Conservation (phyloP, 2,329 filamentous ascomycete species). For the Aspergillus eucalypticola region DNA sequence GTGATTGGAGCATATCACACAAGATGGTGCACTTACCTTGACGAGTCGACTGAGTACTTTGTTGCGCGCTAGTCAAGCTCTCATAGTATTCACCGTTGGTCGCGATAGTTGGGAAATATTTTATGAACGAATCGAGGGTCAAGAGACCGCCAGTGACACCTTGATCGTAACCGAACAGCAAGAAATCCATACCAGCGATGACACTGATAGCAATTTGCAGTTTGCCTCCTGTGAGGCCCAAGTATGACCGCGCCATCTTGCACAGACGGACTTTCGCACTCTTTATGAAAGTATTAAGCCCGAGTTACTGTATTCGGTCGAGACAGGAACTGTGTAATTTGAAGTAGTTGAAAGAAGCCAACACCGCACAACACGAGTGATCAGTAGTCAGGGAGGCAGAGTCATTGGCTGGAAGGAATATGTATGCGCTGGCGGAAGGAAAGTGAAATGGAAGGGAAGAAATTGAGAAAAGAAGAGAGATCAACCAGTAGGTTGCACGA, state of each 20-base stretch:
- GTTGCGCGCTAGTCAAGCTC: slow-evolving; percentile 15
- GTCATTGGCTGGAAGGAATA: background rate
- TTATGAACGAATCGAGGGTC: slow-evolving; percentile 43
- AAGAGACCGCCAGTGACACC: slow-evolving; percentile 50
- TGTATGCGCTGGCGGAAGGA: background rate
- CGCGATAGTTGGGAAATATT: slow-evolving; percentile 45
- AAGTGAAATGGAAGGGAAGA: background rate
- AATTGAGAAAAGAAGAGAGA: slow-evolving; percentile 7
- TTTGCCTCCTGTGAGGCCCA: slow-evolving; percentile 44
- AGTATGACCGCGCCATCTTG: slow-evolving; percentile 33
- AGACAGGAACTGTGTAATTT: background rate
- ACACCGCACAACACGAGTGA: background rate
- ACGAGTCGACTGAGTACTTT: slow-evolving; percentile 36
- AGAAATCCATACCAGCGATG: slow-evolving; percentile 47
- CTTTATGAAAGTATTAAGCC: background rate
- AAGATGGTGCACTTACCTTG: slow-evolving; percentile 30
- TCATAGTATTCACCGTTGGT: slow-evolving; percentile 22
- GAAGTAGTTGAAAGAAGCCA: background rate
- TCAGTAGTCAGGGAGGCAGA: background rate
- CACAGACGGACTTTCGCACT: background rate
- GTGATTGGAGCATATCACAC: background rate
- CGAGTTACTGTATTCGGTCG: background rate
- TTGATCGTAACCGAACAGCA: slow-evolving; percentile 41
- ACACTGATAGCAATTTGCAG: slow-evolving; percentile 47
- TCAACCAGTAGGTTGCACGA: slow-evolving; percentile 16